Evolutionary conservation across 139 green algal genomes (phyloP), one percentile per base, ranked within the genome.

Genomic region (Coelastrella sp.): DNA sequence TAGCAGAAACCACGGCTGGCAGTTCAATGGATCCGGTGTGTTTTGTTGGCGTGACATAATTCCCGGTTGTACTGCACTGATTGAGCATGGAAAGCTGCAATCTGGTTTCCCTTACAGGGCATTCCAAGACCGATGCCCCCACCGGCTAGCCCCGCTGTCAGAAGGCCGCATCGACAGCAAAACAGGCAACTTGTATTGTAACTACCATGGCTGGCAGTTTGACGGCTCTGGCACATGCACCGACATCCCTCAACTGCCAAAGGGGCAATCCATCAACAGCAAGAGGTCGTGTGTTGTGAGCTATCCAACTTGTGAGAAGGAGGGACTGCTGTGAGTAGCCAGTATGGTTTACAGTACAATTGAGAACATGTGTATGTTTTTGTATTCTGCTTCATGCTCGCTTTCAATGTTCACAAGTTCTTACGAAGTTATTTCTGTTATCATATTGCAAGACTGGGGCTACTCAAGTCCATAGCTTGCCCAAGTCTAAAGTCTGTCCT

Each of bases 101-200:
- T 60, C 58, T n/a, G 16, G n/a, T 22, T 77, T 77, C 32, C 17
- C 57, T n/a, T 54, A 6, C 84, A 89, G 84, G 73, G 71, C 56
- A 3, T 89, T 89, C 20, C 86, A 86, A 76, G 86, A 90, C 82
- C 71, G 83, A 17, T 96, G 95, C 92, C 92, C 94, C 5, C 95
- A 96, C 88, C 92, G 95, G 16, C 90, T 96, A 59, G 95, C 93
- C 6, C 94, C 95, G 7, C 90, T 97, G 57, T 95, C 88, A 57
- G 86, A 96, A 89, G 94, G 95, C 7, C 92, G 94, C 16, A 87
- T 97, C 0, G 92, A 95, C 22, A 32, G 66, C 0, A 32, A 22
- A 17, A 91, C 91, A n/a, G 94, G 94, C 79, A 86, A 90, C 23
- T 83, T 97, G 90, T 83, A 90, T 78, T 97, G 95, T 85, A 86